Conservation (phyloP, 495 filamentous ascomycete species). For the Penicillium robsamsonii region DNA sequence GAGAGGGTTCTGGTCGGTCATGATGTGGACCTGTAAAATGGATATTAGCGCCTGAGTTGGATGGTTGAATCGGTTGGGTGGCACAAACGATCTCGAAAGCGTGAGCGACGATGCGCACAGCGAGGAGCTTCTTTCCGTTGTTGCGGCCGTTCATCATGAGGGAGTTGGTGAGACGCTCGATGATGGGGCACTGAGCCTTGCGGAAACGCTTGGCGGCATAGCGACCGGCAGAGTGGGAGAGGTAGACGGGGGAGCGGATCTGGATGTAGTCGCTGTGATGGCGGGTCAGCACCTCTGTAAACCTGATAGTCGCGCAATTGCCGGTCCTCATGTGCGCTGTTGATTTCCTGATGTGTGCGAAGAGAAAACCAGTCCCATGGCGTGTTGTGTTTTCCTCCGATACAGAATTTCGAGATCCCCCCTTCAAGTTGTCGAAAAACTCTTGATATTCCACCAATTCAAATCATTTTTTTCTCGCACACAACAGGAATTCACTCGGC, state of each 20-base stretch:
- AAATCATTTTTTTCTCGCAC: constrained; percentile 11
- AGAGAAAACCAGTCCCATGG: background rate
- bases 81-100: constrained; percentile 94
- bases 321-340: constrained; percentile 1
- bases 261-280: constrained; percentile 91
- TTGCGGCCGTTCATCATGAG: constrained; percentile 99
- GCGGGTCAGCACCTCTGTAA: constrained; percentile 19
- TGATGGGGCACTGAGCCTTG: constrained; percentile 99
- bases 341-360: constrained; percentile 11
- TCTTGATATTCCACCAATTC: constrained; percentile 9
- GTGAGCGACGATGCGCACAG: constrained; percentile 98
- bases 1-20: constrained; percentile 99
- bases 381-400: constrained; percentile 5
- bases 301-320: constrained; percentile 6
- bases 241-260: constrained; percentile 97
- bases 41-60: constrained; percentile 14
- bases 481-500: constrained; percentile 20
- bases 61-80: constrained; percentile 3
- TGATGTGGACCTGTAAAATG: constrained; percentile 84
- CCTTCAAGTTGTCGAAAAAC: constrained; percentile 8
- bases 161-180: constrained; percentile 99
- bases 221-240: constrained; percentile 96
- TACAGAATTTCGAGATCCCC: constrained; percentile 6
- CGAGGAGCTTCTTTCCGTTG: constrained; percentile 99
- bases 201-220: constrained; percentile 99